Conservation (phyloP, 23 red algal genomes). For the Gracilaria caudata region DNA sequence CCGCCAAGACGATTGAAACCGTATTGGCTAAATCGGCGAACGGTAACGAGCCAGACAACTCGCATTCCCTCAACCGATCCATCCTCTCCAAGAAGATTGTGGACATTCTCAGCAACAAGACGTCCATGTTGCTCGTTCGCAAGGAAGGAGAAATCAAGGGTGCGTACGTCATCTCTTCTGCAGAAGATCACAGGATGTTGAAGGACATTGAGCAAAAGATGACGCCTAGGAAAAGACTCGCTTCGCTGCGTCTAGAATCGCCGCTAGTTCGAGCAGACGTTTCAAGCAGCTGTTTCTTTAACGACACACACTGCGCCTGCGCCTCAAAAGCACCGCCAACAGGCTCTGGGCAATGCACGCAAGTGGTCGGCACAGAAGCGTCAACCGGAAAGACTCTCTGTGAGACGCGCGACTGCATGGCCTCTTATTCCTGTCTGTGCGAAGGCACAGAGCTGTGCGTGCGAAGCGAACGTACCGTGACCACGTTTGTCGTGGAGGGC, state of each 20-base stretch:
- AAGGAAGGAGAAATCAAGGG: slow-evolving; percentile 28
- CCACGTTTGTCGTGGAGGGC: slow-evolving; percentile 29
- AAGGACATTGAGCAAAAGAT: slow-evolving; percentile 2
- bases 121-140: slow-evolving; percentile 31
- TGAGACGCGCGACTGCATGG: slow-evolving; percentile 36
- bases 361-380: slow-evolving; percentile 40
- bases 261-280: slow-evolving; percentile 18
- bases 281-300: slow-evolving; percentile 58
- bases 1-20: slow-evolving; percentile 26
- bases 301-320: slow-evolving; percentile 54
- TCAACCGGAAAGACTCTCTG: slow-evolving; percentile 37
- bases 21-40: not conserved
- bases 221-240: slow-evolving; percentile 17
- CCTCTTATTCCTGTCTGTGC: slow-evolving; percentile 40
- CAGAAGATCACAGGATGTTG: slow-evolving; percentile 10
- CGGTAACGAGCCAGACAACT: not conserved
- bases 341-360: slow-evolving; percentile 27
- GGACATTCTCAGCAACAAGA: slow-evolving; percentile 32
- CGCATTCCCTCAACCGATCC: not conserved
- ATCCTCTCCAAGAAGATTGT: slow-evolving; percentile 27
- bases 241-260: not conserved
- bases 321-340: not conserved
- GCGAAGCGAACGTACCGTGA: slow-evolving; percentile 24
- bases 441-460: slow-evolving; percentile 13
- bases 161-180: slow-evolving; percentile 20